Base-by-base conservation (phyloP, 129 eudicot species). In the Escallonia herrerae region DNA sequence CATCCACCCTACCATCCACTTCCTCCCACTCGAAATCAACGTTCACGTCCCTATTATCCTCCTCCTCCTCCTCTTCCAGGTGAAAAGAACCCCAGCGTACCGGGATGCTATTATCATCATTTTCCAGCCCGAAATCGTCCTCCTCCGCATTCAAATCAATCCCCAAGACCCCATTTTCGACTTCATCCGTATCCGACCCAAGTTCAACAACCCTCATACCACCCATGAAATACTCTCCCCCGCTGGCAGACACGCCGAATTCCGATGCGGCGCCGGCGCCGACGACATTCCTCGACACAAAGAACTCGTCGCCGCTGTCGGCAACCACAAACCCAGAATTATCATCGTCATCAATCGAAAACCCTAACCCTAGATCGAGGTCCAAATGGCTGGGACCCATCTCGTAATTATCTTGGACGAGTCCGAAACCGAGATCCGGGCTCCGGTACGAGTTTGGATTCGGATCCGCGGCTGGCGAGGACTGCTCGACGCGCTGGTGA, bases 21-120 rank as follows among this genome's bases (percentile, higher is more conserved):
- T 86, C 95, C 64, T 86, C 95, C 95, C 95, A 86, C 54, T 80
- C 85, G 3, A 80, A 80, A 64, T 83, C 90, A 14, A 68, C 80
- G 76, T 75, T 75, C 0, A 12, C 60, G 13, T 72, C 74, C 15
- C 68, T 65, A 59, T 72, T 63, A 61, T 83, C 82, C 33, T 22
- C 33, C 33, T 22, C 33, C 33, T 22, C 33, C 33, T 22, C 33
- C 33, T 22, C 33, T 5, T 70, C 83, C 45, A 80, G 45, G n/a
- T 76, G 80, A 45, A 86, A 71, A 3, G 85, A 60, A 67, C 73
- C 85, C 83, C 78, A 85, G 66, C 81, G 65, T 58, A 79, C 69
- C 2, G 41, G 80, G 55, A 76, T 43, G 49, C 75, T 73, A 3
- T 65, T 5, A 42, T 42, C 66, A 50, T 72, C 82, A 39, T 69